phyloP scores from a whole-genome alignment of 805 yeast genomes.

The Yueomyces sinensis region DNA sequence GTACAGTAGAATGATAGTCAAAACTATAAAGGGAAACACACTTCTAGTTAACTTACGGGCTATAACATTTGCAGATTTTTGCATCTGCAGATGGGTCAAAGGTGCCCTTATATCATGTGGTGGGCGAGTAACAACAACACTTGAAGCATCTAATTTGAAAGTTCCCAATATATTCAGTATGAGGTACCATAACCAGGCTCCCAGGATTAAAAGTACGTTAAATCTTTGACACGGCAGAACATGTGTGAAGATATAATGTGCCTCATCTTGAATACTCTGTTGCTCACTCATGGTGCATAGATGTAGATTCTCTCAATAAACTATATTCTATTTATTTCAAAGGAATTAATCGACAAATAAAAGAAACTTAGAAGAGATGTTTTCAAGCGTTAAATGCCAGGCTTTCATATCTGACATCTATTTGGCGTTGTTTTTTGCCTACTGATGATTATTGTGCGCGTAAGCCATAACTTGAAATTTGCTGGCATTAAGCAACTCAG shows the following conservation, averaged over 20 bases:
- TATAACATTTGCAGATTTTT: constrained; percentile 19
- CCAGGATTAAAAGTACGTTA: constrained; percentile 34
- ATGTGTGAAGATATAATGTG: constrained; percentile 21
- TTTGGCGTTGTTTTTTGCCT: no score
- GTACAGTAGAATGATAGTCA: constrained; percentile 3
- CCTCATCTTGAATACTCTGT: constrained; percentile 34
- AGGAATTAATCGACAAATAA: no score
- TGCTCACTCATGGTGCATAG: constrained; percentile 24
- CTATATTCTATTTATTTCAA: no score
- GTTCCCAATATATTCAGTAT: constrained; percentile 29
- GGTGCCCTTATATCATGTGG: constrained; percentile 12
- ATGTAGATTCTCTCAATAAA: no score
- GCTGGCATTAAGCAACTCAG: no score
- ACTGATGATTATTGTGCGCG: no score
- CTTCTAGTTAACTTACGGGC: constrained; percentile 10
- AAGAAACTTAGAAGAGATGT: no score
- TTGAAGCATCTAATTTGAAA: constrained; percentile 31
- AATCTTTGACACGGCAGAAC: constrained; percentile 29
- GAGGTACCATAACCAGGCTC: constrained; percentile 40
- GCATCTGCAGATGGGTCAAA: constrained; percentile 28
- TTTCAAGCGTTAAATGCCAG: no score
- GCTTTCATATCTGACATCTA: no score
- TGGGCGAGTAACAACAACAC: constrained; percentile 10
- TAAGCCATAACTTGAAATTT: no score
- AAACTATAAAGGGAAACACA: constrained; percentile 13